Evolutionary conservation across 2,329 filamentous ascomycete genomes (phyloP).

Genomic region (Sporothrix globosa): DNA sequence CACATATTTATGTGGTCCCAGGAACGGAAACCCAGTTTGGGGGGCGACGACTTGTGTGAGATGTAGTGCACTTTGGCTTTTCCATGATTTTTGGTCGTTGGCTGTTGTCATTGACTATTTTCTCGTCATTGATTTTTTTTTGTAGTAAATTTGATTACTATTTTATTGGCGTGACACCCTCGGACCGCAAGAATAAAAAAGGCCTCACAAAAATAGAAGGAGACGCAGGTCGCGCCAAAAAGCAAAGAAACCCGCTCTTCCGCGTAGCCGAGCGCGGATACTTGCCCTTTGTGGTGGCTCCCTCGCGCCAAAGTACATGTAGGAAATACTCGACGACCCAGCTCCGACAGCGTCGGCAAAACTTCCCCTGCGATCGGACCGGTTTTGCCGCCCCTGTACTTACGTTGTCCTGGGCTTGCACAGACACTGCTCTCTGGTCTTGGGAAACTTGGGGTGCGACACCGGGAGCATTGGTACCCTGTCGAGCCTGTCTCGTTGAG

Average conservation of each 20-base stretch:
- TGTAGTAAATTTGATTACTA: neutral
- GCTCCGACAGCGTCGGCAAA: neutral
- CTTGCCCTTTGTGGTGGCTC: conserved; percentile 14
- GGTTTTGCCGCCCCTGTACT: conserved; percentile 10
- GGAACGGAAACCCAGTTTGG: neutral
- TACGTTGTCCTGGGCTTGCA: neutral
- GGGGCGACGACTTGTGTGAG: neutral
- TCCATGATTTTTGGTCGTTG: too few species aligned
- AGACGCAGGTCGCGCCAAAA: neutral
- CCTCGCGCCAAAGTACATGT: too few species aligned
- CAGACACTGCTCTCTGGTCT: too few species aligned
- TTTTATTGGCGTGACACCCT: neutral
- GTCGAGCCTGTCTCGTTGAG: too few species aligned
- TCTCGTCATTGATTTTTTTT: neutral
- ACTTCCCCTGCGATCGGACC: conserved; percentile 10
- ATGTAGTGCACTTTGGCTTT: too few species aligned
- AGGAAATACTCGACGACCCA: neutral
- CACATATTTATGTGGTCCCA: conserved; percentile 11
- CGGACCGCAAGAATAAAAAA: neutral
- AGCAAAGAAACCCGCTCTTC: conserved; percentile 17
- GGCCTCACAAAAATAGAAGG: neutral
- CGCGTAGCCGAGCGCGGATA: conserved; percentile 27
- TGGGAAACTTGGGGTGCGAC: too few species aligned
- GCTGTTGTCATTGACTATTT: too few species aligned
- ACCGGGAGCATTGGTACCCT: too few species aligned